A percentile compares a stretch with the other conserved stretches of the same genome.
phyloP scores from a whole-genome alignment of 78 protist species.

The Dictyostelium brefeldianum region DNA sequence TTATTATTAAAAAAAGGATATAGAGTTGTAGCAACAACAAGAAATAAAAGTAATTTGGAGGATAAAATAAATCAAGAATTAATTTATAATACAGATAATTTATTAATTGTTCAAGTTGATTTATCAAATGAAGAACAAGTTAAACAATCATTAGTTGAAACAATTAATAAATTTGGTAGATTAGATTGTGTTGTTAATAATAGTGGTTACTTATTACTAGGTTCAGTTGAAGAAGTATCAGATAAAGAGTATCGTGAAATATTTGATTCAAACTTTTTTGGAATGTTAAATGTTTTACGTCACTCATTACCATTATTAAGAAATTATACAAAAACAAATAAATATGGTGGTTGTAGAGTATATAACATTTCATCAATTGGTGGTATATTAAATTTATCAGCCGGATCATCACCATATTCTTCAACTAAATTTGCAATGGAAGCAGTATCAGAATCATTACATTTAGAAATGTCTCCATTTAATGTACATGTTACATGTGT shows the following conservation, averaged over 20 bases:
- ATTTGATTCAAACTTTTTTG: constrained; percentile 51
- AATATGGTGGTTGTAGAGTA: neutral
- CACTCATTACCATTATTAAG: constrained; percentile 3
- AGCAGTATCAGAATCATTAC: constrained; percentile 9
- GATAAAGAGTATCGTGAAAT: constrained; percentile 10
- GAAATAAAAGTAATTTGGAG: constrained; percentile 22
- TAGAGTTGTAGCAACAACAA: constrained; percentile 25
- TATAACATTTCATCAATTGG: constrained; percentile 38
- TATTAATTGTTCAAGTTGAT: constrained; percentile 19
- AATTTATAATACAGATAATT: neutral
- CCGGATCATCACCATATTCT: constrained; percentile 15
- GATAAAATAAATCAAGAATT: neutral
- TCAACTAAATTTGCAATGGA: constrained; percentile 57
- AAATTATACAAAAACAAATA: neutral
- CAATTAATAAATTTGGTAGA: neutral
- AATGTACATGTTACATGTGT: constrained; percentile 29
- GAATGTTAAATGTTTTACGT: constrained; percentile 46
- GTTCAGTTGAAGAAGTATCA: constrained; percentile 16
- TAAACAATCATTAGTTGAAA: neutral
- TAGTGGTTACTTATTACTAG: constrained; percentile 11
- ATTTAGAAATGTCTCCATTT: constrained; percentile 26
- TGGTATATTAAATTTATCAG: constrained; percentile 9
- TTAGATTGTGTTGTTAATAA: constrained; percentile 49
- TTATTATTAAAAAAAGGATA: constrained; percentile 25
- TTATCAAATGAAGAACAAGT: constrained; percentile 15